Evolutionary conservation across 1,284 basidiomycete species (phyloP), one percentile per base, ranked within the genome.

Genomic region (Agroathelia rolfsii): DNA sequence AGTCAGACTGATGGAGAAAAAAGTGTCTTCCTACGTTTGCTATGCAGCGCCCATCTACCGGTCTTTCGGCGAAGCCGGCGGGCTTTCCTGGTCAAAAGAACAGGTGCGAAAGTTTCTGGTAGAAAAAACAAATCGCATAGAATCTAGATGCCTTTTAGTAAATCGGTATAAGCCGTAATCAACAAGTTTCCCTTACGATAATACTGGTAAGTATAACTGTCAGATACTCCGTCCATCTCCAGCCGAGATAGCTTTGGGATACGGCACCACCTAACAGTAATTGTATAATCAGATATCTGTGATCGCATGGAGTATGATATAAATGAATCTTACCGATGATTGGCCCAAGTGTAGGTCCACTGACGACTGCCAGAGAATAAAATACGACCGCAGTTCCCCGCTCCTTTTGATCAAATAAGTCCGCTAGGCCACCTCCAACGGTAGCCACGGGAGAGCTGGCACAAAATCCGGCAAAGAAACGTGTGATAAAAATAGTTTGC

Each of bases 401-500:
- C 34, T 57, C 46, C 6, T 52, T 45, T 6, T 53, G 49, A 9
- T 46, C 41, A 42, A 51, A 64, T 26, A 66, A 39, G 39, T 66
- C 62, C 2, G 53, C 49, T 5, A 66, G 40, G 1, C 53, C 51
- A 4, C 61, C 62, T 10, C 58, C 59, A n/a, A 56, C 55, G 8
- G 47, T 52, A 0, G 74, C 76, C 12, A 83, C 41, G 0, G 78
- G 78, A 0, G 72, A 72, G 1, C 69, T 66, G 4, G 72, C 81
- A 43, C 80, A 83, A 47, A 82, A 68, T 3, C 80, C 80, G 18
- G 61, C 61, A 6, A 86, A 49, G 51, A 83, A 82, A 4, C 82
- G 69, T 0, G 68, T 73, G 27, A 76, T 52, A 8, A 83, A 57
- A 2, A 85, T 56, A 0, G 76, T 78, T 34, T 66, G 55, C 21